Evolutionary conservation across 352 stramenopile species (phyloP), one percentile per base, ranked within the genome.

Genomic region (Achlya hypogyna): DNA sequence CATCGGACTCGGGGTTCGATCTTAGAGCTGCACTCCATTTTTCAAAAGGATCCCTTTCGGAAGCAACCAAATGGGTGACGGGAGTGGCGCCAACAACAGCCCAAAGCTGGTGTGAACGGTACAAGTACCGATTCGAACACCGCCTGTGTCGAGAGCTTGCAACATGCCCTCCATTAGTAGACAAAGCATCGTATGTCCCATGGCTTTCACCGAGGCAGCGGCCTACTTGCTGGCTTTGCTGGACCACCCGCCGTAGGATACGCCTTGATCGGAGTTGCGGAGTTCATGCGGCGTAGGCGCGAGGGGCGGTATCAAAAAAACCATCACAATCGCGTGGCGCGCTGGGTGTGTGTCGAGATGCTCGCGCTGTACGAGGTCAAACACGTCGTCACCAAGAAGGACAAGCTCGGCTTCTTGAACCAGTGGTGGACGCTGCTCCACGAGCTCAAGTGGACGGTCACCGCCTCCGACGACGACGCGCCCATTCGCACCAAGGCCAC

Each of bases 291-390:
- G n/a, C n/a, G n/a, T 49, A 49, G 49, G 2, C 2, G 2, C 12
- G 12, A 66, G 18, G 40, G 34, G 18, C 0, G 25, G 31, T 63
- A 45, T 23, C 51, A 63, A 45, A 59, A 14, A 25, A 16, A 22
- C 16, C 27, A 49, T 45, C 60, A 67, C 60, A 53, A 67, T 38
- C 12, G 22, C 16, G 23, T 67, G 10, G 49, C 28, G 20, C 14
- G 49, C 18, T 49, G 31, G 51, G 43, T 31, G 42, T 67, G 60
- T 18, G 51, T 67, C n/a, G 63, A 69, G 53, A 62, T 62, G 14
- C 34, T 69, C 14, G 63, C 52, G 2, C 25, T 56, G 31, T 16
- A 56, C 25, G 49, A 56, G 25, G 43, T 62, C 42, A 27, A 16
- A n/a, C 27, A 64, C 16, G 34, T 62, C 4, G 23, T 69, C 12